Conservation (phyloP, 352 stramenopile genomes). For the Plasmopara viticola region DNA sequence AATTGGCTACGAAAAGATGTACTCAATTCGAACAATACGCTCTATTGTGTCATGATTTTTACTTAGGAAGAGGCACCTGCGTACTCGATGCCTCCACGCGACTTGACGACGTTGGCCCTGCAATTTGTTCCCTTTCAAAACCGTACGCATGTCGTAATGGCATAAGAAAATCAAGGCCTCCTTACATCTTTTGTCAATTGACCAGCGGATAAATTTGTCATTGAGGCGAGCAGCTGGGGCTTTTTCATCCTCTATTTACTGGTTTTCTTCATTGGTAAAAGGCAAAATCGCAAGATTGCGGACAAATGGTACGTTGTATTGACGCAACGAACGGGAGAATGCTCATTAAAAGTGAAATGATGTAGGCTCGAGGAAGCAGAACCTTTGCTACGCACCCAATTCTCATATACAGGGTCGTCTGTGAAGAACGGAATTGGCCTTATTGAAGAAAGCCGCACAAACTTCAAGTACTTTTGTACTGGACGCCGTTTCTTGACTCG, state of each 20-base stretch:
- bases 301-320: constrained; percentile 42
- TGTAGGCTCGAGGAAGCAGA: constrained; percentile 59
- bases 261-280: constrained; percentile 59
- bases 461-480: constrained; percentile 85
- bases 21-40: too few species aligned
- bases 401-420: constrained; percentile 66
- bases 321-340: background rate
- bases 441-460: constrained; percentile 64
- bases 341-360: background rate
- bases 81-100: constrained; percentile 9
- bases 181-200: constrained; percentile 4
- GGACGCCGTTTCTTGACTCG: constrained; percentile 70
- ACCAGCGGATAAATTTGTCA: constrained; percentile 40
- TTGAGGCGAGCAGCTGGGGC: constrained; percentile 44
- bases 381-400: constrained; percentile 57
- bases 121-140: constrained; percentile 34
- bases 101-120: constrained; percentile 23
- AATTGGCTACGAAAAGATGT: background rate
- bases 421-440: constrained; percentile 51
- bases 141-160: constrained; percentile 10
- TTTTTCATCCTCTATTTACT: constrained; percentile 45
- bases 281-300: constrained; percentile 57
- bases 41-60: background rate
- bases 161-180: background rate
- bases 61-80: constrained; percentile 10